A percentile compares a stretch with the other conserved stretches of the same genome.
Evolutionary conservation across 2,329 filamentous ascomycete species (phyloP).

Genomic region (Sporothrix phasma): DNA sequence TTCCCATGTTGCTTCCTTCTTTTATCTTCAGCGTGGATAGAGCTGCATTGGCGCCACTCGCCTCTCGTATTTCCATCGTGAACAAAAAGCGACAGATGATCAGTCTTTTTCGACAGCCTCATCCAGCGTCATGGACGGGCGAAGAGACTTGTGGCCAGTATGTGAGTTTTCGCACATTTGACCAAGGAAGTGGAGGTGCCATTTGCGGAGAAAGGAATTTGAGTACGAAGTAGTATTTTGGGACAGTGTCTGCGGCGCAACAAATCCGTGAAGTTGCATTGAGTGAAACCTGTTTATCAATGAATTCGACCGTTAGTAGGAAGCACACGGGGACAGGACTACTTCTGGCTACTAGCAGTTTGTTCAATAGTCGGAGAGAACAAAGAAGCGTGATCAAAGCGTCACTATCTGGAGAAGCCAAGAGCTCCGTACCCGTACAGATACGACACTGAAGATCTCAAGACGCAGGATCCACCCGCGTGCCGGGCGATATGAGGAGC

Average conservation of each 20-base stretch:
- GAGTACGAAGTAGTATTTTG: no score
- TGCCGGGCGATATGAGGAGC: neutral
- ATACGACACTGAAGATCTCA: constrained; percentile 6
- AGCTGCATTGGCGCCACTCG: neutral
- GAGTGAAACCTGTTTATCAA: neutral
- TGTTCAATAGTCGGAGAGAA: neutral
- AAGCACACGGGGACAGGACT: neutral
- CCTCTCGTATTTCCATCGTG: neutral
- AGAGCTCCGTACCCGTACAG: neutral
- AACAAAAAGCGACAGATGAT: neutral
- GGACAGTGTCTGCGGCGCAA: no score
- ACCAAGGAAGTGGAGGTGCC: no score
- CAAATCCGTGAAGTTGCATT: no score
- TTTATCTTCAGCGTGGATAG: neutral
- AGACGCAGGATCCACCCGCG: neutral
- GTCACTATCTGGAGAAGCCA: neutral
- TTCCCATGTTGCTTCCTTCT: no score
- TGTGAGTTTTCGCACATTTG: no score
- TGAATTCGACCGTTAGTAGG: no score
- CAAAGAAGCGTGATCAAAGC: neutral
- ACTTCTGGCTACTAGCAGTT: neutral
- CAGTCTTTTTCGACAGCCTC: neutral
- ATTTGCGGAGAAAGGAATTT: no score
- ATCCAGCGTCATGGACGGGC: neutral
- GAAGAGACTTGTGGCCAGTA: no score